Percentiles rank a stretch among this genome's conserved stretches.
Evolutionary conservation across 129 eudicot species (phyloP).

Genomic region (Apium graveolens): DNA sequence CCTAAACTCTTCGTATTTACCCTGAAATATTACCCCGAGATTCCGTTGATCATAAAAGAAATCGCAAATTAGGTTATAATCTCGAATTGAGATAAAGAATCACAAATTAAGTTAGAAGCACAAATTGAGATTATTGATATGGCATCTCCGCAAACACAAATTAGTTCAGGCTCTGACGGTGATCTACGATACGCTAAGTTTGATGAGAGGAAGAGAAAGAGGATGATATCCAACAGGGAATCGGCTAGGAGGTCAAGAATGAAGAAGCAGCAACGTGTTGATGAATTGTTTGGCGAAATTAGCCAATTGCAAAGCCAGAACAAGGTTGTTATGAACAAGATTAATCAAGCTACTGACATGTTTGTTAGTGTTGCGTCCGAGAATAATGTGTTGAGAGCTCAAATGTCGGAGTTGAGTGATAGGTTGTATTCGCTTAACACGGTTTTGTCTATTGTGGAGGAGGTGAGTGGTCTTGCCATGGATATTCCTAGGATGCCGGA

Average conservation of each 20-base stretch:
- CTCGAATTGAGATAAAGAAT: background rate
- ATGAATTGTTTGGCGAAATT: slow-evolving; percentile 31
- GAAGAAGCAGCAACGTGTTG: slow-evolving; percentile 50
- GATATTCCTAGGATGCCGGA: slow-evolving; percentile 35
- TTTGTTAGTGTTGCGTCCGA: slow-evolving; percentile 25
- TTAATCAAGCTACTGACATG: slow-evolving; percentile 13
- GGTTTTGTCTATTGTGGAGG: slow-evolving; percentile 30
- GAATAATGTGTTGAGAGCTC: slow-evolving; percentile 49
- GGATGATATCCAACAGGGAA: slow-evolving; percentile 48
- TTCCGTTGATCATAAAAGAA: too few species aligned
- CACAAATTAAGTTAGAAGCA: background rate
- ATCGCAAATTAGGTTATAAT: background rate
- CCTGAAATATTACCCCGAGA: background rate
- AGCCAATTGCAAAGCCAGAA: slow-evolving; percentile 25
- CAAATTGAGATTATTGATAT: background rate
- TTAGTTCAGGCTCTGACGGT: slow-evolving; percentile 32
- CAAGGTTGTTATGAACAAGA: slow-evolving; percentile 18
- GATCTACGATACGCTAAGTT: slow-evolving; percentile 23
- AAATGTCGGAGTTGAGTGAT: slow-evolving; percentile 35
- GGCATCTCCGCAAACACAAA: slow-evolving; percentile 23
- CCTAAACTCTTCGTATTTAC: background rate
- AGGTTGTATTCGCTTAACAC: slow-evolving; percentile 30
- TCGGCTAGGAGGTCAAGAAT: slow-evolving; percentile 49
- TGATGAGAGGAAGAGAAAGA: slow-evolving; percentile 50
- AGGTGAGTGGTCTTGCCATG: slow-evolving; percentile 29